These are phyloP conservation scores for Dipodascus geniculatus DNA, from an alignment of 805 yeast species.

Conservation along the genomic window DNA sequence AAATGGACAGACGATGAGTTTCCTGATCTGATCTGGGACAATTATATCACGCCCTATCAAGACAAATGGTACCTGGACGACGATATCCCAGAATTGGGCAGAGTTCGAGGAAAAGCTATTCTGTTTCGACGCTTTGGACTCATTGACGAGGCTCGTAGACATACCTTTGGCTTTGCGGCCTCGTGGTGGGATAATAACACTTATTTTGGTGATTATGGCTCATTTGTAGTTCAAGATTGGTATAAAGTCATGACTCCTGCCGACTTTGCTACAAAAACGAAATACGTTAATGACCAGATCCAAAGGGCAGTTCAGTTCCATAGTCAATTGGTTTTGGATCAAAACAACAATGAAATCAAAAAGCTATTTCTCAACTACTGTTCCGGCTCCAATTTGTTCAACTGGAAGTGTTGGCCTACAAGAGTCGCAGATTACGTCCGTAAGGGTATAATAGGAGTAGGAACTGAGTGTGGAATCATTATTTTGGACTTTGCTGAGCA, in stretches of 20 bases:
- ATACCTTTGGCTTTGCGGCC: slow-evolving; percentile 54
- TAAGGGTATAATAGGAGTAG: background rate
- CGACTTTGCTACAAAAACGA: slow-evolving; percentile 47
- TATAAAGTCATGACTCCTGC: slow-evolving; percentile 45
- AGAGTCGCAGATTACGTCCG: slow-evolving; percentile 40
- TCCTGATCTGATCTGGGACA: slow-evolving; percentile 46
- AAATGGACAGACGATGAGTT: slow-evolving; percentile 63
- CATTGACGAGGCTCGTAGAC: slow-evolving; percentile 26
- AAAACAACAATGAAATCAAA: slow-evolving; percentile 26
- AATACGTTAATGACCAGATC: slow-evolving; percentile 44
- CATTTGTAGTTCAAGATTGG: slow-evolving; percentile 58
- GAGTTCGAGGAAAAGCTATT: slow-evolving; percentile 56
- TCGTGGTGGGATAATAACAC: slow-evolving; percentile 56
- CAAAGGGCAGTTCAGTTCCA: slow-evolving; percentile 41
- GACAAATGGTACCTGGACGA: slow-evolving; percentile 50
- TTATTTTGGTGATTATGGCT: slow-evolving; percentile 51
- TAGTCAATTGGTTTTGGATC: slow-evolving; percentile 23
- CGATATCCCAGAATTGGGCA: slow-evolving; percentile 45
- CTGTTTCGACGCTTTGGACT: slow-evolving; percentile 63
- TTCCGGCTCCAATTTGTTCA: slow-evolving; percentile 61
- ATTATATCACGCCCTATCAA: slow-evolving; percentile 37
- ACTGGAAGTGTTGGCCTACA: slow-evolving; percentile 64
- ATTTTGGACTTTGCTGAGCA: slow-evolving; percentile 57
- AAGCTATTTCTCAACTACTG: slow-evolving; percentile 63
- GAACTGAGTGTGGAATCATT: slow-evolving; percentile 44